These are phyloP conservation scores for Candida oleophila DNA, from an alignment of 805 yeast genomes.

Conservation along the genomic window DNA sequence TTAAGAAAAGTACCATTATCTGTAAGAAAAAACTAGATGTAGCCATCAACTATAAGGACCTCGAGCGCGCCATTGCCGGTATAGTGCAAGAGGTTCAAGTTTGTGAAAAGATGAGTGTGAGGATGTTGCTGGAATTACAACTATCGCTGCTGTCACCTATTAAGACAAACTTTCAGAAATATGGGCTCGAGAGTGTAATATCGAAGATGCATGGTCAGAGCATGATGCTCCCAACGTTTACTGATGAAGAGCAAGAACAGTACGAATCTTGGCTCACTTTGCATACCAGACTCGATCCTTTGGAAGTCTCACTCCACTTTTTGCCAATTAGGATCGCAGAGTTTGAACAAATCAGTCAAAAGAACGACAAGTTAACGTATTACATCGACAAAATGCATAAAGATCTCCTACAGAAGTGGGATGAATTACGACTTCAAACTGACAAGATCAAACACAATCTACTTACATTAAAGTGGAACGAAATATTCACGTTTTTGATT, in stretches of 20 bases:
- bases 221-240: slow-evolving; percentile 30
- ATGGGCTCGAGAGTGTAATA: slow-evolving; percentile 18
- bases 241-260: slow-evolving; percentile 28
- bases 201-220: slow-evolving; percentile 7
- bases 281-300: slow-evolving; percentile 45
- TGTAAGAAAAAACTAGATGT: slow-evolving; percentile 25
- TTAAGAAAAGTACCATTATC: slow-evolving; percentile 17
- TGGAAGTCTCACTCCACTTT: slow-evolving; percentile 50
- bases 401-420: slow-evolving; percentile 27
- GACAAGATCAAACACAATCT: neutral
- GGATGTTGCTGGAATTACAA: slow-evolving; percentile 16
- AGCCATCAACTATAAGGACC: slow-evolving; percentile 26
- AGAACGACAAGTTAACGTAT: neutral
- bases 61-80: slow-evolving; percentile 22
- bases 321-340: slow-evolving; percentile 50
- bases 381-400: neutral
- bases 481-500: slow-evolving; percentile 48
- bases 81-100: slow-evolving; percentile 25
- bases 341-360: slow-evolving; percentile 27
- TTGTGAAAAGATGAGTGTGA: slow-evolving; percentile 17
- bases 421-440: neutral
- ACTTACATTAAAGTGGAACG: slow-evolving; percentile 46
- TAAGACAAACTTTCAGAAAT: slow-evolving; percentile 8
- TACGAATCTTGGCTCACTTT: slow-evolving; percentile 43
- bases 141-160: slow-evolving; percentile 5